These are phyloP conservation scores for Gautieria morchelliformis DNA, from an alignment of 768 basidiomycete species.

Conservation along the genomic window DNA sequence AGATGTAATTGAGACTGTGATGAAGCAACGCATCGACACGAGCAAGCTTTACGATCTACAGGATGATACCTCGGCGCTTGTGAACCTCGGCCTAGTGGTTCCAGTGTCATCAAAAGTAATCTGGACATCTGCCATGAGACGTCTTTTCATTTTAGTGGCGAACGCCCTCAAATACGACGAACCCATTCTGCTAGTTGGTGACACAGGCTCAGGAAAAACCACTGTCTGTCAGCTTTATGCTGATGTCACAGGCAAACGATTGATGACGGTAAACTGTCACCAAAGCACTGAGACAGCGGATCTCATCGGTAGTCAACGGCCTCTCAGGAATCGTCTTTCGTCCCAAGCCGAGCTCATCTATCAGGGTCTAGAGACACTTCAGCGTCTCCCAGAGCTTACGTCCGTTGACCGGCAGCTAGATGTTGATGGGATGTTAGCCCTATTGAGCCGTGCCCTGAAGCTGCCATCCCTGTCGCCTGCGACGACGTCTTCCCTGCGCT, in stretches of 20 bases:
- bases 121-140: constrained; percentile 92
- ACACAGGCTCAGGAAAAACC: constrained; percentile 96
- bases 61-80: constrained; percentile 29
- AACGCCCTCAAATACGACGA: constrained; percentile 87
- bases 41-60: constrained; percentile 53
- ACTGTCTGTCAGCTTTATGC: constrained; percentile 91
- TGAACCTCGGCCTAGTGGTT: constrained; percentile 41
- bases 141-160: constrained; percentile 74
- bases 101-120: constrained; percentile 48
- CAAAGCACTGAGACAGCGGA: constrained; percentile 98
- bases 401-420: constrained; percentile 27
- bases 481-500: constrained; percentile 9
- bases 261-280: constrained; percentile 85
- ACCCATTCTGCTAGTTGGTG: constrained; percentile 90
- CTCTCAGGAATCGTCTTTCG: constrained; percentile 65
- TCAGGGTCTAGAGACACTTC: constrained; percentile 15
- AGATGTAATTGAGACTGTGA: constrained; percentile 81
- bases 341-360: constrained; percentile 36
- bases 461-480: constrained; percentile 15
- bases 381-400: constrained; percentile 20
- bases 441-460: constrained; percentile 13
- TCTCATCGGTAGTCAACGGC: constrained; percentile 86
- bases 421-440: constrained; percentile 17
- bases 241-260: constrained; percentile 43
- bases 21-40: constrained; percentile 82